Conservation (phyloP, 805 yeast genomes). For the Debaryomyces maramus region DNA sequence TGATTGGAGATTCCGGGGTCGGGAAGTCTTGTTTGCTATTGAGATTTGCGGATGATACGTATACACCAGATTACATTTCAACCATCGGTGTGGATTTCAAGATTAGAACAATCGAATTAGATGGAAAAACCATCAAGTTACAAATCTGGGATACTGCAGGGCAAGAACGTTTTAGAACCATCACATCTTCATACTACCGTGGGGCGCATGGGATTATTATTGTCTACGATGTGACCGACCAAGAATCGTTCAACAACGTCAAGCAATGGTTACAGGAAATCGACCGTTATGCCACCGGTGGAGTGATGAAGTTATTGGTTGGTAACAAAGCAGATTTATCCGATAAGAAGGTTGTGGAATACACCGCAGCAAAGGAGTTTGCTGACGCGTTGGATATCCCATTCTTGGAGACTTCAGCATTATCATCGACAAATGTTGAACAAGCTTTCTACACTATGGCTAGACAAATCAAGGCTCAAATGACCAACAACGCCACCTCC, state of each 20-base stretch:
- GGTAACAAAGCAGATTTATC: conserved; percentile 95
- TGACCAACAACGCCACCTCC: conserved; percentile 64
- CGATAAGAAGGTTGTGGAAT: conserved; percentile 93
- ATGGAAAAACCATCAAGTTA: conserved; percentile 94
- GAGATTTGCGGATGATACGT: conserved; percentile 96
- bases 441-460: conserved; percentile 99
- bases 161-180: conserved; percentile 96
- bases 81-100: conserved; percentile 97
- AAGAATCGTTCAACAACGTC: conserved; percentile 92
- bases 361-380: conserved; percentile 94
- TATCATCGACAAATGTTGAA: conserved; percentile 93
- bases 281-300: conserved; percentile 97
- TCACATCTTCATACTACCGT: conserved; percentile 95
- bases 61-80: conserved; percentile 94
- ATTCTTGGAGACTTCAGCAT: conserved; percentile 93
- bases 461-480: conserved; percentile 93
- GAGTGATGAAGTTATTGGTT: conserved; percentile 91
- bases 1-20: conserved; percentile 98
- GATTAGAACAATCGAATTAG: conserved; percentile 86
- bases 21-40: conserved; percentile 94
- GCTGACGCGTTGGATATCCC: conserved; percentile 94
- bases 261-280: conserved; percentile 99
- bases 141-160: conserved; percentile 99
- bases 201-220: conserved; percentile 99
- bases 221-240: conserved; percentile 97